Conservation (phyloP, 805 yeast genomes). For the Blastobotrys muscicola region DNA sequence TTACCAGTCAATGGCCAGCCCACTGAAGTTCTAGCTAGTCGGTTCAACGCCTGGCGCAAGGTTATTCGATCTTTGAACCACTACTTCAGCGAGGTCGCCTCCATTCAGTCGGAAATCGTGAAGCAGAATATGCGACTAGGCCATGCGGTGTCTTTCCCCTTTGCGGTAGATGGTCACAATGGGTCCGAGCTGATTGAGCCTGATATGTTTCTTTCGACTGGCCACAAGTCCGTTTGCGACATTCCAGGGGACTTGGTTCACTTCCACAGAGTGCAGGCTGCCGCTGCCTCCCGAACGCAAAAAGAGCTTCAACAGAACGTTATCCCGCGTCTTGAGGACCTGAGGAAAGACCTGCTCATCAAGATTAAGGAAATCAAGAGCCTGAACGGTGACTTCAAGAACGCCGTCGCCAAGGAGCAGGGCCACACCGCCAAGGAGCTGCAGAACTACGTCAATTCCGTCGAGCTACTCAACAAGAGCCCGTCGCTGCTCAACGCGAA, state of each 20-base stretch:
- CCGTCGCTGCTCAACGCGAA: conserved; percentile 38
- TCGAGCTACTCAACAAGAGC: conserved; percentile 49
- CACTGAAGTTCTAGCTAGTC: conserved; percentile 72
- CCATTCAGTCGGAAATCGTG: conserved; percentile 80
- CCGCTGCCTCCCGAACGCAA: conserved; percentile 46
- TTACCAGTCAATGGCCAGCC: conserved; percentile 63
- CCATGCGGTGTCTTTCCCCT: conserved; percentile 58
- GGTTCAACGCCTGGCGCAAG: conserved; percentile 82
- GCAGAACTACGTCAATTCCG: conserved; percentile 45
- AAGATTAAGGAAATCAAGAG: conserved; percentile 83
- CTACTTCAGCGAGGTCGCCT: conserved; percentile 69
- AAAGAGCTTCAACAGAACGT: conserved; percentile 53
- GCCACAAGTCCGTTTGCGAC: conserved; percentile 75
- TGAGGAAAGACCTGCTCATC: conserved; percentile 65
- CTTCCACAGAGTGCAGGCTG: conserved; percentile 53
- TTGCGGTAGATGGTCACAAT: conserved; percentile 30
- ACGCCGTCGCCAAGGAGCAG: conserved; percentile 60
- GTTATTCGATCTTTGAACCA: conserved; percentile 64
- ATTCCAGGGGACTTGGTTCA: conserved; percentile 61
- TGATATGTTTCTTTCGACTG: conserved; percentile 57
- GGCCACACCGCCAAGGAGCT: conserved; percentile 52
- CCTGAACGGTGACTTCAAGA: conserved; percentile 76
- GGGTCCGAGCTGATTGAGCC: conserved; percentile 1
- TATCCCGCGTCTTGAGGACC: conserved; percentile 57
- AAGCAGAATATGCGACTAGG: conserved; percentile 75